Conservation (phyloP, 768 basidiomycete genomes). For the Suillus luteus region DNA sequence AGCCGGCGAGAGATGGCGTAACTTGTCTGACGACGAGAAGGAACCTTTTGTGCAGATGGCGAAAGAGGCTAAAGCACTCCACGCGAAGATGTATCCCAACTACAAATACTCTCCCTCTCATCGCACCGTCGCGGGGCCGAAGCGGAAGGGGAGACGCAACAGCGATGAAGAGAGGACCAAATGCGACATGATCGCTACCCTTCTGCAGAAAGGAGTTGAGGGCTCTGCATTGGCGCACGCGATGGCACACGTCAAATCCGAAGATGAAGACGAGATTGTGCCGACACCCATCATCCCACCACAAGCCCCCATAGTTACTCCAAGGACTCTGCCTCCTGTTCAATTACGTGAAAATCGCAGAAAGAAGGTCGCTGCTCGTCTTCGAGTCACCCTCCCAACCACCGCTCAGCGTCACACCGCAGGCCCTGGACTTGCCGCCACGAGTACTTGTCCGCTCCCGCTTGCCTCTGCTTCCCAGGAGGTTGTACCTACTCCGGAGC, state of each 20-base stretch:
- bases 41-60: constrained; percentile 50
- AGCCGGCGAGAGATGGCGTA: constrained; percentile 69
- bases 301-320: not conserved
- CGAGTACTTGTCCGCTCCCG: constrained; percentile 7
- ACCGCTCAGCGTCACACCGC: constrained; percentile 1
- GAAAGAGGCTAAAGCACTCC: constrained; percentile 45
- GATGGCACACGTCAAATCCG: constrained; percentile 3
- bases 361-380: constrained; percentile 16
- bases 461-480: constrained; percentile 8
- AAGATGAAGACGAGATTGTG: constrained; percentile 2
- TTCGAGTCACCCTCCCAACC: constrained; percentile 10
- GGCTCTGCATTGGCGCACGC: constrained; percentile 30
- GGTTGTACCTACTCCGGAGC: constrained; percentile 4
- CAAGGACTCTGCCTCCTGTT: not conserved
- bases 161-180: constrained; percentile 38
- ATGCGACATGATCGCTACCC: constrained; percentile 40
- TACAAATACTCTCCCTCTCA: constrained; percentile 59
- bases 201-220: constrained; percentile 38
- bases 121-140: constrained; percentile 29
- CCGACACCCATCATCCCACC: not conserved
- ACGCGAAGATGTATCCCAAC: constrained; percentile 53
- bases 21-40: constrained; percentile 49
- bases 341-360: constrained; percentile 3
- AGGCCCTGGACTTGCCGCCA: constrained; percentile 5
- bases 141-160: constrained; percentile 38